These are phyloP conservation scores for Trichoderma aggressivum DNA, from an alignment of 2,329 filamentous ascomycete genomes.

Conservation along the genomic window DNA sequence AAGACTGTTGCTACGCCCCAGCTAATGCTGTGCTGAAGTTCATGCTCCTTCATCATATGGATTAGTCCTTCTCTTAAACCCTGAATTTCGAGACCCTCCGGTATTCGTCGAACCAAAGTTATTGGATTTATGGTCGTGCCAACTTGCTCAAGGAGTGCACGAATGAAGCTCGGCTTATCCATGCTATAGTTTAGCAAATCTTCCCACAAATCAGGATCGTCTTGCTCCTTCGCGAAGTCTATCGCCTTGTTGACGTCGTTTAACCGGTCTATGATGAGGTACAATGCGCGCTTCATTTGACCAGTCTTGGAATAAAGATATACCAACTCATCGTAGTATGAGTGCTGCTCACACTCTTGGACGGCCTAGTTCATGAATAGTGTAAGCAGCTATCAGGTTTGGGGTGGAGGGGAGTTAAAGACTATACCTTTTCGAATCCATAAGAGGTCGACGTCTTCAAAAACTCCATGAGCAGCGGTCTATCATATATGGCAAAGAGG, in stretches of 20 bases:
- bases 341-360: slow-evolving; percentile 73
- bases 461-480: slow-evolving; percentile 78
- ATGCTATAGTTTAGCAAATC: slow-evolving; percentile 93
- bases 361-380: slow-evolving; percentile 46
- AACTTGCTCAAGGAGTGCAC: slow-evolving; percentile 85
- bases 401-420: neutral
- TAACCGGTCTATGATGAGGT: slow-evolving; percentile 90
- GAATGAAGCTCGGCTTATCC: slow-evolving; percentile 95
- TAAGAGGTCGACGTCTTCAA: slow-evolving; percentile 82
- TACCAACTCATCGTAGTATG: slow-evolving; percentile 90
- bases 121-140: slow-evolving; percentile 93
- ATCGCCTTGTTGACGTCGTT: slow-evolving; percentile 91
- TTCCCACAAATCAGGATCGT: slow-evolving; percentile 90
- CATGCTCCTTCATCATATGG: slow-evolving; percentile 91
- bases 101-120: slow-evolving; percentile 82
- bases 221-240: slow-evolving; percentile 87
- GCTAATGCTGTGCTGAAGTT: slow-evolving; percentile 90
- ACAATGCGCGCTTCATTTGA: slow-evolving; percentile 85
- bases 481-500: slow-evolving; percentile 82
- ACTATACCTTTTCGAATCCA: slow-evolving; percentile 67
- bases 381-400: slow-evolving; percentile 18
- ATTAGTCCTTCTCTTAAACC: slow-evolving; percentile 84
- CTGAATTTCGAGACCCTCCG: slow-evolving; percentile 87
- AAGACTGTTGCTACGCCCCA: slow-evolving; percentile 84
- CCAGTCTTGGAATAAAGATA: slow-evolving; percentile 94